Evolutionary conservation across 495 filamentous ascomycete species (phyloP).

Genomic region (Lophiostoma macrostomum): DNA sequence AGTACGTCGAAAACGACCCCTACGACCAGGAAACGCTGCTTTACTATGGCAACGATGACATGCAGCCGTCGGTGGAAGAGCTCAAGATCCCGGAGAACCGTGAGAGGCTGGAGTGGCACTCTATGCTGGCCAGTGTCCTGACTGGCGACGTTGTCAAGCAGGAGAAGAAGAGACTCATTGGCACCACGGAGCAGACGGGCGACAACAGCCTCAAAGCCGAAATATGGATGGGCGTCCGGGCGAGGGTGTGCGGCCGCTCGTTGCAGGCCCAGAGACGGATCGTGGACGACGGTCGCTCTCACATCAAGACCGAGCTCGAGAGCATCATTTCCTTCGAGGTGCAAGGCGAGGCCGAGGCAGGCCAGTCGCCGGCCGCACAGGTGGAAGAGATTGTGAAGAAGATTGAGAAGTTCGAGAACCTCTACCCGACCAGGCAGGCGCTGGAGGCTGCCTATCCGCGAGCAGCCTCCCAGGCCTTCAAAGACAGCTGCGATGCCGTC

Average conservation of each 20-base stretch:
- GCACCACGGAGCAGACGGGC: constrained; percentile 70
- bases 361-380: constrained; percentile 79
- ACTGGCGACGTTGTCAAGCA: constrained; percentile 97
- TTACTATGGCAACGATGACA: constrained; percentile 81
- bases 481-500: constrained; percentile 77
- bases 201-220: constrained; percentile 73
- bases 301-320: constrained; percentile 69
- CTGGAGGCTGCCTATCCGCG: constrained; percentile 69
- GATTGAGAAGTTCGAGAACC: constrained; percentile 78
- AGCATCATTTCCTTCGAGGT: constrained; percentile 90
- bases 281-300: constrained; percentile 72
- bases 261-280: constrained; percentile 77
- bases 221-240: constrained; percentile 84
- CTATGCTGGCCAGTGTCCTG: constrained; percentile 91
- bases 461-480: constrained; percentile 69
- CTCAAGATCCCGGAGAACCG: constrained; percentile 82
- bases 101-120: constrained; percentile 94
- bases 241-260: constrained; percentile 77
- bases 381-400: constrained; percentile 83
- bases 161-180: constrained; percentile 92
- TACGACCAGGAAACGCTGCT: constrained; percentile 93
- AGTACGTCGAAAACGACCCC: constrained; percentile 73
- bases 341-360: constrained; percentile 86
- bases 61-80: constrained; percentile 84
- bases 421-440: constrained; percentile 76